A percentile compares a stretch with the other conserved stretches of the same genome.
phyloP scores from a whole-genome alignment of 2,329 filamentous ascomycete species.

The Pseudogymnoascus pannorum region DNA sequence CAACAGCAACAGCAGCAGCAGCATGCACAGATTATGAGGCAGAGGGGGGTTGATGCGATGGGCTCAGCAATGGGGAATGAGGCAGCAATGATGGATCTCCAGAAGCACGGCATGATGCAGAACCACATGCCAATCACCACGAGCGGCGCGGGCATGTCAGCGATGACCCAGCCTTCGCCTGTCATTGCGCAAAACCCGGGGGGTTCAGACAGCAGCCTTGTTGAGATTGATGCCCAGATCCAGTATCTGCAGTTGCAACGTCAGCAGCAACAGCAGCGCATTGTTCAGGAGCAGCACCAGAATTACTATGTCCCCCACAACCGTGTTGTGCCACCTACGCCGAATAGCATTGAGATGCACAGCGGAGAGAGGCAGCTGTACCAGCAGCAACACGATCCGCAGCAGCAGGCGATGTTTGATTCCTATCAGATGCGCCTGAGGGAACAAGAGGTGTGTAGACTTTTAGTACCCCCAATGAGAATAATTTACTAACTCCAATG shows the following conservation, averaged over 20 bases:
- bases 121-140: constrained; percentile 44
- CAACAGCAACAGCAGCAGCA: constrained; percentile 22
- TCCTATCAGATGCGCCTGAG: constrained; percentile 52
- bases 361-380: constrained; percentile 47
- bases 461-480: constrained; percentile 10
- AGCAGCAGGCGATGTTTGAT: constrained; percentile 58
- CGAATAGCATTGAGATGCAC: constrained; percentile 72
- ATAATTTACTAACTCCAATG: constrained; percentile 9
- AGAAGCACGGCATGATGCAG: constrained; percentile 34
- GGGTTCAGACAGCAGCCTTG: constrained; percentile 45
- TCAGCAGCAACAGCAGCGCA: constrained; percentile 45
- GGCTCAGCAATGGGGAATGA: constrained; percentile 39
- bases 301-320: constrained; percentile 47
- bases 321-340: constrained; percentile 67
- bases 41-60: constrained; percentile 33
- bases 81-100: constrained; percentile 12
- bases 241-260: constrained; percentile 59
- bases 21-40: constrained; percentile 21
- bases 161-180: constrained; percentile 37
- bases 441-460: constrained; percentile 53
- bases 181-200: constrained; percentile 31
- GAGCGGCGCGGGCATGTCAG: constrained; percentile 27
- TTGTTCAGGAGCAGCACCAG: constrained; percentile 40
- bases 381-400: constrained; percentile 40
- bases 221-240: constrained; percentile 58